Conservation (phyloP, 805 yeast species). For the Candida quercuum region DNA sequence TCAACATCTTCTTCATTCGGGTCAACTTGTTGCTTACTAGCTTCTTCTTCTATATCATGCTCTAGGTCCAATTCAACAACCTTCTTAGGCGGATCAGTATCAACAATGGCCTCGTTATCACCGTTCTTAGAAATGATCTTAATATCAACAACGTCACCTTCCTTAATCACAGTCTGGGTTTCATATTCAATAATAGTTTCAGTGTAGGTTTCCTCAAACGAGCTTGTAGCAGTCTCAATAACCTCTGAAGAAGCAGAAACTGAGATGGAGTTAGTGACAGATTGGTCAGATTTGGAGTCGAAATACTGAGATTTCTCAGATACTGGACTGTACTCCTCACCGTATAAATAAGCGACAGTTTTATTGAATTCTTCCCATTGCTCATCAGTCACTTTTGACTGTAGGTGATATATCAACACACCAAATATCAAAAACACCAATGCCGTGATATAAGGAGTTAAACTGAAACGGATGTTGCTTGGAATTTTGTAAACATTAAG, state of each 20-base stretch:
- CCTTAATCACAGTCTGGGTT: constrained; percentile 11
- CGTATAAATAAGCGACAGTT: constrained; percentile 10
- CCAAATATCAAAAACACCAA: constrained; percentile 8
- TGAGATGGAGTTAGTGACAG: neutral
- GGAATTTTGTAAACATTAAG: constrained; percentile 62
- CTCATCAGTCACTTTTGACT: constrained; percentile 12
- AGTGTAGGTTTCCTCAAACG: constrained; percentile 1
- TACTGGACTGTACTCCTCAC: constrained; percentile 4
- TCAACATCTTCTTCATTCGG: too few species aligned
- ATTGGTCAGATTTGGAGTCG: neutral
- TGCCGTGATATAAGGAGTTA: constrained; percentile 8
- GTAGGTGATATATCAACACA: constrained; percentile 2
- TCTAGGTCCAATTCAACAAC: too few species aligned
- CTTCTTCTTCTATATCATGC: too few species aligned
- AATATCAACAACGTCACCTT: constrained; percentile 18
- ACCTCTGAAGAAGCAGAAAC: neutral
- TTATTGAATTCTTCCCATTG: constrained; percentile 10
- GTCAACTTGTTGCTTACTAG: too few species aligned
- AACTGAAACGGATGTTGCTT: constrained; percentile 26
- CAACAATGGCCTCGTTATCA: neutral
- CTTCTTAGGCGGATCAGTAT: neutral
- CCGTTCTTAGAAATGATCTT: neutral
- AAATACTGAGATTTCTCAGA: neutral
- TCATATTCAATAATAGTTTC: constrained; percentile 4
- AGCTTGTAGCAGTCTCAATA: neutral